These are phyloP conservation scores for Naganishia vaughanmartiniae DNA, from an alignment of 768 basidiomycete species.

Conservation along the genomic window DNA sequence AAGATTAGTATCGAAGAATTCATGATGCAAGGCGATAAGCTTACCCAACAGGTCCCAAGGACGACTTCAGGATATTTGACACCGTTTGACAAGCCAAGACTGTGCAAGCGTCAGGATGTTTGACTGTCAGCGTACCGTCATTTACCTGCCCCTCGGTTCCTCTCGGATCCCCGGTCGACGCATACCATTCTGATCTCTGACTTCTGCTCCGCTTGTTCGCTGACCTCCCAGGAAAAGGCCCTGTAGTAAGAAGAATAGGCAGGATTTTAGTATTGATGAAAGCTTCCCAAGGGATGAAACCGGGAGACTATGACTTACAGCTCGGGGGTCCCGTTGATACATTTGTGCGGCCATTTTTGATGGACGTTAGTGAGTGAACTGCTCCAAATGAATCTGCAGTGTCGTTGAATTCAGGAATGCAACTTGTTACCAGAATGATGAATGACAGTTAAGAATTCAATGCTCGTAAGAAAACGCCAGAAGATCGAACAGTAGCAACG, in stretches of 20 bases:
- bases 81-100: slow-evolving; percentile 94
- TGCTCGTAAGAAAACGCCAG: slow-evolving; percentile 17
- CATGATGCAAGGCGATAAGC: slow-evolving; percentile 54
- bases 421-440: not conserved
- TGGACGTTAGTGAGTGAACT: not conserved
- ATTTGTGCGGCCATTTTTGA: slow-evolving; percentile 47
- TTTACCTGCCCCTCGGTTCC: too few species aligned
- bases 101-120: slow-evolving; percentile 44
- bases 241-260: slow-evolving; percentile 30
- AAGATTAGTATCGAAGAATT: not conserved
- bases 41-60: slow-evolving; percentile 86
- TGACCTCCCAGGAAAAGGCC: slow-evolving; percentile 93
- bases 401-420: not conserved
- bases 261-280: not conserved
- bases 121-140: too few species aligned
- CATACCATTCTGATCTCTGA: slow-evolving; percentile 91
- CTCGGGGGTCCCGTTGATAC: slow-evolving; percentile 53
- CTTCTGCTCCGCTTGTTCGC: slow-evolving; percentile 88
- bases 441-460: not conserved
- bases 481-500: slow-evolving; percentile 1
- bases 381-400: not conserved
- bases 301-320: slow-evolving; percentile 40
- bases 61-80: slow-evolving; percentile 95
- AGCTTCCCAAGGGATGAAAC: not conserved
- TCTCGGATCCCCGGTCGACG: slow-evolving; percentile 33